Conservation (phyloP, 768 basidiomycete genomes). For the Kwoniella shandongensis region DNA sequence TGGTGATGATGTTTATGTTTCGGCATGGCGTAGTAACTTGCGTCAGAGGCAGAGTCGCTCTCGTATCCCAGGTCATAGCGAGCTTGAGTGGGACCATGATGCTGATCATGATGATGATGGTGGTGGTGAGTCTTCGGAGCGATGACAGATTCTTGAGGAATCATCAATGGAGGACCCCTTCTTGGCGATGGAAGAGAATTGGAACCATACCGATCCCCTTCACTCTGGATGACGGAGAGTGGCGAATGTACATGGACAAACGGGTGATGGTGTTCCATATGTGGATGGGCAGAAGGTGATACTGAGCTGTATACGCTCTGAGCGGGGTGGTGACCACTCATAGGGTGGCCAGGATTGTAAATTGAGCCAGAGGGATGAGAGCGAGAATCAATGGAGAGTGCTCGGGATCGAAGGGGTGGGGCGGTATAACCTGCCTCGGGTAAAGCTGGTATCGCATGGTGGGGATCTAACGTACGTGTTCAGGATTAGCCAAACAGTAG, state of each 20-base stretch:
- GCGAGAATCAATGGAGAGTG: slow-evolving; percentile 7
- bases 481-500: too few relatives aligned
- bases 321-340: too few relatives aligned
- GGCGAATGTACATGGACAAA: slow-evolving; percentile 12
- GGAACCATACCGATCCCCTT: slow-evolving; percentile 10
- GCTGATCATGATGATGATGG: slow-evolving; percentile 13
- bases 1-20: too few relatives aligned
- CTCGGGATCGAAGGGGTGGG: slow-evolving; percentile 22
- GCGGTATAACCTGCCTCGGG: slow-evolving; percentile 46
- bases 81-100: slow-evolving; percentile 5
- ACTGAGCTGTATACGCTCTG: too few relatives aligned
- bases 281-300: not conserved
- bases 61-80: slow-evolving; percentile 14
- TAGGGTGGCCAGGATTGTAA: not conserved
- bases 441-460: slow-evolving; percentile 39
- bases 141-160: slow-evolving; percentile 10
- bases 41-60: slow-evolving; percentile 8
- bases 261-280: slow-evolving; percentile 6
- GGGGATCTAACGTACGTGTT: slow-evolving; percentile 28
- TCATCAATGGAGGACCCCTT: slow-evolving; percentile 20
- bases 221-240: slow-evolving; percentile 10
- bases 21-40: slow-evolving; percentile 23
- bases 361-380: not conserved
- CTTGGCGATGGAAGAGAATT: slow-evolving; percentile 30
- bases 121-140: slow-evolving; percentile 17